Evolutionary conservation across 495 filamentous ascomycete species (phyloP), one percentile per base, ranked within the genome.

Genomic region (Aspergillus conjunctus): DNA sequence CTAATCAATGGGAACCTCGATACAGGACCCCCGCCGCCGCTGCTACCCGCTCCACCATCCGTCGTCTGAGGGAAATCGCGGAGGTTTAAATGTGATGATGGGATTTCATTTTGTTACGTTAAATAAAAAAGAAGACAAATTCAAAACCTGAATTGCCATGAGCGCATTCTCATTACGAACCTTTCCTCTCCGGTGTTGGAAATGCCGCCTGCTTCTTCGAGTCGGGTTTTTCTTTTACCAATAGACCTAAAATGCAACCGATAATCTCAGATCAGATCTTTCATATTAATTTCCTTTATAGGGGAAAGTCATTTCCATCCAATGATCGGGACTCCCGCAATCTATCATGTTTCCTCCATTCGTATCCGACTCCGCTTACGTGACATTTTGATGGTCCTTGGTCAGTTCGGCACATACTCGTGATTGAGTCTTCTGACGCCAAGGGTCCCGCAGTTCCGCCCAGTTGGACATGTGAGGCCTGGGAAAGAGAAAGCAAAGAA

Each of bases 51-150:
- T 97, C 93, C 64, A 98, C 94, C 67, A 94, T 98, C 78, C 90
- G 95, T 78, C 87, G 94, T 83, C 86, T 98, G 81, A 88, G 94
- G 74, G 94, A 98, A 81, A 95, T 98, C 82, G 90, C 91, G 74
- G 94, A 98, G 87, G 90, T 95, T 73, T 98, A 91, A 77, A 76
- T 71, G 74, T 68, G 68, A 72, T 68, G 63, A 73, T 73, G 70
- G 75, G 73, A 73, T 78, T 78, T 72, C 66, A 64, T 75, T 77
- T 71, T 66, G 68, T 65, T 76, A 76, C 73, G 74, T 75, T 72
- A 75, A 76, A 74, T 72, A 71, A 72, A 76, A 76, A 79, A 76
- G 73, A 70, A 70, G 72, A 71, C 66, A 73, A 70, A 67, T 73
- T 66, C 69, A 70, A 69, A 66, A 74, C 72, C 69, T 69, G 68